Evolutionary conservation across 2,329 filamentous ascomycete species (phyloP), one percentile per base, ranked within the genome.

Genomic region (Diaporthe citrichinensis): DNA sequence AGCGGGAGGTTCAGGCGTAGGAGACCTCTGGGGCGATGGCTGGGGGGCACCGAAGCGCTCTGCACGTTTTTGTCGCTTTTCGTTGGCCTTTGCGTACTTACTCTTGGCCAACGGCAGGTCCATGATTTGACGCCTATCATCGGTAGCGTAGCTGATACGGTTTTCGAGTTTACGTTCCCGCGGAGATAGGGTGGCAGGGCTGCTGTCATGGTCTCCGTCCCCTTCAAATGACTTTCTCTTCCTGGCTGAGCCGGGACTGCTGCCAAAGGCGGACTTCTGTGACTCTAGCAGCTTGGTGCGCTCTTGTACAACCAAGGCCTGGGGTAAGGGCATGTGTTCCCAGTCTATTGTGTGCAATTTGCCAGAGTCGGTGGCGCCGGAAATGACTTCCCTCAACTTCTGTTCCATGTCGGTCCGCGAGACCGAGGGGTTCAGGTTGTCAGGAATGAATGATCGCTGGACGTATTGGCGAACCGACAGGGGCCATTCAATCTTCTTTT

Each of bases 81-180:
- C 96, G 86, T 95, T 90, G 84, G 92, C 92, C 87, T 93, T 94
- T 86, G 94, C 92, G 84, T 93, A 97, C 94, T 98, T 98, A 97
- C 95, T 97, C 78, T 86, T 84, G 75, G 85, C 80, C 72, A 84
- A 78, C 55, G 84, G 78, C 72, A 86, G 84, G 78, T 89, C 87
- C 82, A 85, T 83, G 74, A 77, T 58, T 81, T 81, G 76, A 82
- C 79, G 80, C 79, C 87, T 88, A 77, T 89, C 87, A 81, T 86
- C 82, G 76, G 88, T 84, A 74, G 88, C 84, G 82, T 92, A 92
- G 79, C 93, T 92, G 82, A 96, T 90, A 80, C 95, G 95, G 82
- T 95, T 93, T 86, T 95, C 94, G 80, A 96, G 90, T 83, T 83
- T 88, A 83, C 78, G 79, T 85, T 93, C 94, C 93, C 95, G 97